These are phyloP conservation scores for Cokeromyces recurvatus DNA, from an alignment of 371 early-diverging fungal genomes.

Conservation along the genomic window DNA sequence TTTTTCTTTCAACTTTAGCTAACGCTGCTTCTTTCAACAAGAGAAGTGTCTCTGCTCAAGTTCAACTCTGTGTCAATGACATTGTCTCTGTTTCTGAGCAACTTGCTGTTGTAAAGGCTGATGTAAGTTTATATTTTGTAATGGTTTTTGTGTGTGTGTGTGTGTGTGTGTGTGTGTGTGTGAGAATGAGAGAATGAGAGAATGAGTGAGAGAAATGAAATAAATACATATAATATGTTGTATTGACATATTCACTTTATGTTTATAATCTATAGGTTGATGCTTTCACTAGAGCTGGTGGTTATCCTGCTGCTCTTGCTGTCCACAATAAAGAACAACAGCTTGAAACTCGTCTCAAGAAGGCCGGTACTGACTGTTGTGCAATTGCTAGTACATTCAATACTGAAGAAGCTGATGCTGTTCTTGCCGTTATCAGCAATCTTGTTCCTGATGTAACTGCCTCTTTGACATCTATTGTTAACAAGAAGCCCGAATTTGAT, in stretches of 20 bases:
- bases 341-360: conserved; percentile 8
- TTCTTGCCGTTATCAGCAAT: conserved; percentile 3
- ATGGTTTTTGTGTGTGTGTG: no score
- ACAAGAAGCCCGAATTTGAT: conserved; percentile 15
- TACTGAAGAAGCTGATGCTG: conserved; percentile 13
- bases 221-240: no score
- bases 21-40: conserved; percentile 17
- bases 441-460: conserved; percentile 11
- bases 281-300: conserved; percentile 5
- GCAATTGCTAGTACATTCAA: not conserved
- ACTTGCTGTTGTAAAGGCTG: not conserved
- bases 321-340: conserved; percentile 7
- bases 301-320: conserved; percentile 10
- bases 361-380: conserved; percentile 12
- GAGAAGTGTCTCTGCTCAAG: conserved; percentile 11
- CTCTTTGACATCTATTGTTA: conserved; percentile 5
- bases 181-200: no score
- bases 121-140: conserved; percentile 6
- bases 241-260: no score
- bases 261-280: conserved; percentile 5
- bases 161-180: no score
- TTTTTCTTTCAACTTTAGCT: conserved; percentile 2
- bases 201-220: not conserved
- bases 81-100: conserved; percentile 8
- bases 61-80: conserved; percentile 11